A percentile compares a stretch with the other conserved stretches of the same genome.
Conservation (phyloP, 805 yeast species). For the Saccharomycopsis malanga region DNA sequence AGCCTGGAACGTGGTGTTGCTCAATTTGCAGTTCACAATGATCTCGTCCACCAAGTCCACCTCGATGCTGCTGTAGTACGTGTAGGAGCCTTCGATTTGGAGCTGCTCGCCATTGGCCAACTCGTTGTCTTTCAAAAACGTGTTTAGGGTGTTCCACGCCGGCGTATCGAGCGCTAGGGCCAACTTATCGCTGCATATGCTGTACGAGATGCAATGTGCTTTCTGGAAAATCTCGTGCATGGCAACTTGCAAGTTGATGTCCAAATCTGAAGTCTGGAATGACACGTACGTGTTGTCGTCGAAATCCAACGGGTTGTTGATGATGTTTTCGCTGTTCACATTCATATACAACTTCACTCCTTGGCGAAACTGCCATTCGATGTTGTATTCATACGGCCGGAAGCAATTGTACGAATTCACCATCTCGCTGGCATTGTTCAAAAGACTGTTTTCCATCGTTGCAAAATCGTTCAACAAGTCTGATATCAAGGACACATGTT, state of each 20-base stretch:
- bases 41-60: constrained; percentile 65
- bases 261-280: constrained; percentile 55
- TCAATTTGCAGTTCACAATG: constrained; percentile 56
- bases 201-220: constrained; percentile 45
- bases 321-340: constrained; percentile 80
- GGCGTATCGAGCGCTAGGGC: constrained; percentile 69
- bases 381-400: constrained; percentile 57
- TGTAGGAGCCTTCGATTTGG: constrained; percentile 55
- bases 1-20: constrained; percentile 57
- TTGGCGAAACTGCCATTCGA: constrained; percentile 52
- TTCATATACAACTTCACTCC: constrained; percentile 60
- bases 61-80: constrained; percentile 51
- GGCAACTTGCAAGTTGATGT: constrained; percentile 49
- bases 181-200: constrained; percentile 49
- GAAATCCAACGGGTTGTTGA: constrained; percentile 82
- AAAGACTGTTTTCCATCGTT: constrained; percentile 47
- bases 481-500: constrained; percentile 65
- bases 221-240: constrained; percentile 45
- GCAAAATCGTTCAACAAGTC: constrained; percentile 75
- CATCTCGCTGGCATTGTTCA: constrained; percentile 18
- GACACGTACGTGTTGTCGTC: constrained; percentile 73
- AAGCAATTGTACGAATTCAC: constrained; percentile 63
- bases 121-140: constrained; percentile 54
- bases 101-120: constrained; percentile 67
- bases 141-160: constrained; percentile 82